A percentile compares a stretch with the other conserved stretches of the same genome.
phyloP scores from a whole-genome alignment of 768 basidiomycete genomes.

The Tylopilus sp. region DNA sequence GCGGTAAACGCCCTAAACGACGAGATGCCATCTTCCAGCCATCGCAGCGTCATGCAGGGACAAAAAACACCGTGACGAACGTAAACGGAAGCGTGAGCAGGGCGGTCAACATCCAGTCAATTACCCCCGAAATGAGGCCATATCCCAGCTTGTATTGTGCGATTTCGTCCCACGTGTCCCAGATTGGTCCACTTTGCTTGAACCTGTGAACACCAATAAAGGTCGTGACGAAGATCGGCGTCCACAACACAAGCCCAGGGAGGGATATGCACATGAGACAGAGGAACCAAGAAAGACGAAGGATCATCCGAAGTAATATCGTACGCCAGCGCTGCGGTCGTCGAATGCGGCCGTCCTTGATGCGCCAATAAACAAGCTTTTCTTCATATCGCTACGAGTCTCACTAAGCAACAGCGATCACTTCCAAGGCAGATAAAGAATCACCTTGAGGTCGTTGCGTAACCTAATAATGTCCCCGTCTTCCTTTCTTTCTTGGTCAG shows the following conservation, averaged over 20 bases:
- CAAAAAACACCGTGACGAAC: constrained; percentile 50
- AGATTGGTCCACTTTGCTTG: constrained; percentile 77
- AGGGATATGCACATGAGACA: constrained; percentile 63
- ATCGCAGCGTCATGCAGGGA: constrained; percentile 77
- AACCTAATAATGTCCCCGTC: constrained; percentile 33
- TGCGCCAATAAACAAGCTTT: constrained; percentile 56
- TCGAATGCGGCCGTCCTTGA: constrained; percentile 86
- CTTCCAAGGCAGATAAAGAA: background rate
- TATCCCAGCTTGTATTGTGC: constrained; percentile 87
- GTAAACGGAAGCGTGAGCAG: constrained; percentile 62
- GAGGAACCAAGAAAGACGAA: constrained; percentile 63
- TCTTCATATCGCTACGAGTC: constrained; percentile 66
- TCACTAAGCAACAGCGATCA: constrained; percentile 1
- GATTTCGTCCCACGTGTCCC: constrained; percentile 88
- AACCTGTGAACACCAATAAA: constrained; percentile 69
- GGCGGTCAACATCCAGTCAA: constrained; percentile 57
- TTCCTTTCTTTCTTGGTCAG: constrained; percentile 22
- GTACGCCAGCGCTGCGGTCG: constrained; percentile 51
- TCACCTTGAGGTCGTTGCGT: constrained; percentile 60
- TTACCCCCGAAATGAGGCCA: constrained; percentile 69
- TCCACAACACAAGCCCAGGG: constrained; percentile 80
- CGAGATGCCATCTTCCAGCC: constrained; percentile 82
- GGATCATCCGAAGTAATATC: constrained; percentile 59
- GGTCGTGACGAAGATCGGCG: constrained; percentile 71
- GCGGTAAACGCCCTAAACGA: constrained; percentile 72